These are phyloP conservation scores for Solanum chiquidenum DNA, from an alignment of 257 asterid species.

Conservation along the genomic window DNA sequence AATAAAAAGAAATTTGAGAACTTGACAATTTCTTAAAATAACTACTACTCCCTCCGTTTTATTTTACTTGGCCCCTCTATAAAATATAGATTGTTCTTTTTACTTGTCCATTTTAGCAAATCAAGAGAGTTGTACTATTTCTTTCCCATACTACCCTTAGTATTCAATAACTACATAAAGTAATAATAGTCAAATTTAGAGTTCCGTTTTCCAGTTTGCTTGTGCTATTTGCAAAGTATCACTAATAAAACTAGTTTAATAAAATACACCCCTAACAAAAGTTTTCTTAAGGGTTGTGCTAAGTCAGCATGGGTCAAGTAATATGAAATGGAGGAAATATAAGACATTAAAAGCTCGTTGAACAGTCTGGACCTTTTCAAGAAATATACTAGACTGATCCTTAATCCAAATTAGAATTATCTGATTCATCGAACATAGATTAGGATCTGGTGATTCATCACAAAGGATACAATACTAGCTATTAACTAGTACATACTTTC, in stretches of 20 bases:
- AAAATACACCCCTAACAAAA: not conserved
- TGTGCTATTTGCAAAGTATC: not conserved
- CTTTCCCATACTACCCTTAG: not conserved
- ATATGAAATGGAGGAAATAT: not conserved
- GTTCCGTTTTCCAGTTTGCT: not conserved
- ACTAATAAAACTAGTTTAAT: not conserved
- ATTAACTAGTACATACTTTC: conserved; percentile 33
- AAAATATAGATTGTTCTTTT: not conserved
- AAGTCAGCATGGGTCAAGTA: not conserved
- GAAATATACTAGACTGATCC: not conserved
- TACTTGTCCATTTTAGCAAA: not conserved
- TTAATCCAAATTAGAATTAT: not conserved
- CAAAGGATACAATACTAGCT: not conserved
- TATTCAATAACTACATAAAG: not conserved
- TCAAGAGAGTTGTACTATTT: not conserved
- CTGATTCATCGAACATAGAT: not conserved
- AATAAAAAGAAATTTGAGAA: not conserved
- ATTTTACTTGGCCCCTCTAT: not conserved
- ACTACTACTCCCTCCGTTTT: not conserved
- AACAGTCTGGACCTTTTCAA: not conserved
- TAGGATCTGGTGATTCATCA: not conserved
- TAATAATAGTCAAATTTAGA: not conserved
- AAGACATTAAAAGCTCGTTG: not conserved
- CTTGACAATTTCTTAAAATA: not conserved
- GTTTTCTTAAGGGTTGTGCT: not conserved